A percentile compares a stretch with the other conserved stretches of the same genome.
These are phyloP conservation scores for Penicillium simplicissimum DNA, from an alignment of 495 filamentous ascomycete species.

Conservation along the genomic window DNA sequence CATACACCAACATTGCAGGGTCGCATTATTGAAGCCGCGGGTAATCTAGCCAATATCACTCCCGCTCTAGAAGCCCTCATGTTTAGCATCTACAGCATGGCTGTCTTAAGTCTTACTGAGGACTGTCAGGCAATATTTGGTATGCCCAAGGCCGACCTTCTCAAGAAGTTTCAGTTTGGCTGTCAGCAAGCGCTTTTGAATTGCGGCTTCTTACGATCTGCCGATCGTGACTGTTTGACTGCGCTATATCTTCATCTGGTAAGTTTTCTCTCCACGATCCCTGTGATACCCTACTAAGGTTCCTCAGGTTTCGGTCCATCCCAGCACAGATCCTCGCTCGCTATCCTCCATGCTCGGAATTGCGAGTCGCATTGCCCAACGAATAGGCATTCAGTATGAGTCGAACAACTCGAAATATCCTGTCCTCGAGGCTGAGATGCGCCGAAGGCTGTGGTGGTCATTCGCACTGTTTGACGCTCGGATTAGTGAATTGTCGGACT, in stretches of 20 bases:
- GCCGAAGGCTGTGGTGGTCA: conserved; percentile 62
- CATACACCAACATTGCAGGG: conserved; percentile 52
- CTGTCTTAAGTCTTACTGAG: conserved; percentile 47
- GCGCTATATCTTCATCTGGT: conserved; percentile 63
- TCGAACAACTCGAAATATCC: conserved; percentile 29
- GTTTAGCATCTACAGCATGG: conserved; percentile 58
- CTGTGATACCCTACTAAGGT: not conserved
- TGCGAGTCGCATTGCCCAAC: conserved; percentile 55
- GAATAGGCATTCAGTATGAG: conserved; percentile 55
- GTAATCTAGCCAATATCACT: conserved; percentile 21
- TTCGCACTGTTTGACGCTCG: conserved; percentile 54
- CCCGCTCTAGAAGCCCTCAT: conserved; percentile 44
- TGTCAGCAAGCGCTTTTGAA: conserved; percentile 58
- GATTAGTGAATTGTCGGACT: conserved; percentile 46
- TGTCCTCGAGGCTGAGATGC: conserved; percentile 56
- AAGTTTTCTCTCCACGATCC: conserved; percentile 19
- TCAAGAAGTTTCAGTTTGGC: conserved; percentile 49
- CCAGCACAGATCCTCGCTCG: conserved; percentile 49
- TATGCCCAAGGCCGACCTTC: conserved; percentile 44
- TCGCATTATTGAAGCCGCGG: conserved; percentile 42
- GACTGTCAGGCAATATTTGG: conserved; percentile 47
- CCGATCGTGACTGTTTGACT: conserved; percentile 57
- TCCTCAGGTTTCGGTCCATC: conserved; percentile 50
- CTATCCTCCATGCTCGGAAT: conserved; percentile 55
- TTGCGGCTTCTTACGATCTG: conserved; percentile 42